Evolutionary conservation across 2,329 filamentous ascomycete species (phyloP).

Genomic region (Cladophialophora bantiana): DNA sequence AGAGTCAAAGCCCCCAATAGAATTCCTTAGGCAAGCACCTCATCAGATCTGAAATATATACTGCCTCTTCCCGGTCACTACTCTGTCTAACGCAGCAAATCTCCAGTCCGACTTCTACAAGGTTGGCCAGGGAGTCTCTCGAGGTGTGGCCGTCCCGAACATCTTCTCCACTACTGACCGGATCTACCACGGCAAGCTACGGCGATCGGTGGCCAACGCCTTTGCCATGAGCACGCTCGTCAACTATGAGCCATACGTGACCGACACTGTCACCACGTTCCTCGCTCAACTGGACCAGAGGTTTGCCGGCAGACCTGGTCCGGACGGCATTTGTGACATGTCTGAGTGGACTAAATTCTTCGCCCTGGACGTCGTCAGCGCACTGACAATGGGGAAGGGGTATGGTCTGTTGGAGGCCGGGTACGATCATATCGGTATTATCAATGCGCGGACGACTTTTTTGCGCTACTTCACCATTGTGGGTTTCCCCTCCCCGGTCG

Average conservation of each 20-base stretch:
- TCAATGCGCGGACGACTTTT: constrained; percentile 39
- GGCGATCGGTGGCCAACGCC: constrained; percentile 27
- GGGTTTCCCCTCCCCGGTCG: neutral
- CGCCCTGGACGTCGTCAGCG: constrained; percentile 48
- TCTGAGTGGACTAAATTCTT: constrained; percentile 45
- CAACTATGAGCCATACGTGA: constrained; percentile 37
- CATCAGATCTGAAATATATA: no score
- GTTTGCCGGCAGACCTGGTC: constrained; percentile 26
- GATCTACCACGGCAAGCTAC: constrained; percentile 26
- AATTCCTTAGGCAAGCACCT: no score
- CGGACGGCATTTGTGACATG: constrained; percentile 41
- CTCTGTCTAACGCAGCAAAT: neutral
- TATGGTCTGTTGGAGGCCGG: constrained; percentile 45
- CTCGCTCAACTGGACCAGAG: constrained; percentile 27
- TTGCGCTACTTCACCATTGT: constrained; percentile 39
- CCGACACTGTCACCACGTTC: constrained; percentile 33
- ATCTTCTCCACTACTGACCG: constrained; percentile 29
- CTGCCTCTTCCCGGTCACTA: no score
- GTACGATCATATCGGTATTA: constrained; percentile 45
- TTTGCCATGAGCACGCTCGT: constrained; percentile 39
- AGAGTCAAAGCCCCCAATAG: no score
- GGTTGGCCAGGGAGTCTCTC: constrained; percentile 23
- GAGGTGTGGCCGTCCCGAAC: constrained; percentile 21
- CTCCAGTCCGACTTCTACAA: constrained; percentile 26
- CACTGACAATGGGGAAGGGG: constrained; percentile 45